Conservation (phyloP, 169 alveolate species). For the Plasmodium inui region DNA sequence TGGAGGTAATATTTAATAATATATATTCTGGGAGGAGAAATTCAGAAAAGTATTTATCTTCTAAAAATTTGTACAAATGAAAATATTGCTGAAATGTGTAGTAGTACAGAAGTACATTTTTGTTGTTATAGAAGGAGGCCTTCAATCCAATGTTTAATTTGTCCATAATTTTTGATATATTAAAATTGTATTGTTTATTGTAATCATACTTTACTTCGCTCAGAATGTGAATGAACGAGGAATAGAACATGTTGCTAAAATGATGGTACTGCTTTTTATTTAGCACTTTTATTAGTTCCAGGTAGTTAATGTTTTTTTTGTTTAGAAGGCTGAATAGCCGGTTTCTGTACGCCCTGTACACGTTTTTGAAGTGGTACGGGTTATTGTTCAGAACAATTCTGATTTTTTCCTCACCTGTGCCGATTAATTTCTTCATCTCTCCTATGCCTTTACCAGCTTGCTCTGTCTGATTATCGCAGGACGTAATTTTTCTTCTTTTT, state of each 20-base stretch:
- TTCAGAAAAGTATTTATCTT: slow-evolving; percentile 58
- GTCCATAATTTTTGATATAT: slow-evolving; percentile 53
- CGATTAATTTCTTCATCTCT: background rate
- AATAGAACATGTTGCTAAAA: slow-evolving; percentile 51
- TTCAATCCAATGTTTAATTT: slow-evolving; percentile 66
- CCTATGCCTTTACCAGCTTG: background rate
- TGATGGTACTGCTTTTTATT: slow-evolving; percentile 31
- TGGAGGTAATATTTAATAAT: slow-evolving; percentile 18
- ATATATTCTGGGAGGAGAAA: slow-evolving; percentile 53
- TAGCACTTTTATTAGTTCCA: slow-evolving; percentile 26
- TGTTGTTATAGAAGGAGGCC: slow-evolving; percentile 70
- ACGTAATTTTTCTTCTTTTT: too few species aligned
- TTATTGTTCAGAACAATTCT: slow-evolving; percentile 30
- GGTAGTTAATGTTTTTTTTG: slow-evolving; percentile 38
- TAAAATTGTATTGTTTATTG: slow-evolving; percentile 46
- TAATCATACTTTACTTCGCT: slow-evolving; percentile 70
- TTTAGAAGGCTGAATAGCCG: slow-evolving; percentile 15
- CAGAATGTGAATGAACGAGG: slow-evolving; percentile 36
- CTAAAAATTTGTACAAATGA: slow-evolving; percentile 54
- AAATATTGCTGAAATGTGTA: slow-evolving; percentile 62
- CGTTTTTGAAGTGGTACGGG: slow-evolving; percentile 33
- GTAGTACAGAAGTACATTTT: slow-evolving; percentile 52
- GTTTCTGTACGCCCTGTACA: slow-evolving; percentile 18
- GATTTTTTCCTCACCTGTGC: background rate
- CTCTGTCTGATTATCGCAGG: background rate